Conservation (phyloP, 2,329 filamentous ascomycete species). For the Penicillium expansum region DNA sequence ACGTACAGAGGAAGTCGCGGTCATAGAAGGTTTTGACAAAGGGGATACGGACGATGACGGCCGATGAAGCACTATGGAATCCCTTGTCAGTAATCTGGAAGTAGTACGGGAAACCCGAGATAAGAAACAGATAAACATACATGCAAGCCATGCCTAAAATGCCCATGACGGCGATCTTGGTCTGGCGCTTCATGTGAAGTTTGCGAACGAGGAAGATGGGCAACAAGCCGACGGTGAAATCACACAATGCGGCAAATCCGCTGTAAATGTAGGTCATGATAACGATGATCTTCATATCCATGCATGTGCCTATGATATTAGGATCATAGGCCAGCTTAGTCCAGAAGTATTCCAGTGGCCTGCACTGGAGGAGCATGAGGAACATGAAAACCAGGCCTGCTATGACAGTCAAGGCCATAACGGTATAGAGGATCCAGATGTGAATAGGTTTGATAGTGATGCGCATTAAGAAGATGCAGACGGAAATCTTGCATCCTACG, state of each 20-base stretch:
- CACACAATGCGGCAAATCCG: conserved; percentile 39
- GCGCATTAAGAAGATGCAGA: conserved; percentile 54
- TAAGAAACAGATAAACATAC: conserved; percentile 26
- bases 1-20: conserved; percentile 36
- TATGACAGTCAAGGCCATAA: conserved; percentile 46
- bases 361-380: conserved; percentile 55
- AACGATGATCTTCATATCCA: conserved; percentile 38
- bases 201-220: conserved; percentile 55
- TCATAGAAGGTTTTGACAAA: conserved; percentile 41
- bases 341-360: conserved; percentile 53
- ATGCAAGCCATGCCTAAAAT: conserved; percentile 58
- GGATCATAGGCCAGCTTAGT: conserved; percentile 26
- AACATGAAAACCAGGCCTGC: conserved; percentile 52
- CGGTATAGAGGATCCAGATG: conserved; percentile 46
- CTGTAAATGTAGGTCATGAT: conserved; percentile 37
- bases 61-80: conserved; percentile 41
- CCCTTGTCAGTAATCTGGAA: not conserved
- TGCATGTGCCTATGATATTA: conserved; percentile 41
- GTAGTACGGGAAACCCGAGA: conserved; percentile 10
- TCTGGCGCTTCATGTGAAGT: conserved; percentile 54
- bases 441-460: conserved; percentile 49
- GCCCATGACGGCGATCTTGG: conserved; percentile 52
- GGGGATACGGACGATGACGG: conserved; percentile 46
- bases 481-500: conserved; percentile 50
- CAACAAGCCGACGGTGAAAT: conserved; percentile 53